Evolutionary conservation across 2,329 filamentous ascomycete genomes (phyloP).

Genomic region (Colletotrichum filicis): DNA sequence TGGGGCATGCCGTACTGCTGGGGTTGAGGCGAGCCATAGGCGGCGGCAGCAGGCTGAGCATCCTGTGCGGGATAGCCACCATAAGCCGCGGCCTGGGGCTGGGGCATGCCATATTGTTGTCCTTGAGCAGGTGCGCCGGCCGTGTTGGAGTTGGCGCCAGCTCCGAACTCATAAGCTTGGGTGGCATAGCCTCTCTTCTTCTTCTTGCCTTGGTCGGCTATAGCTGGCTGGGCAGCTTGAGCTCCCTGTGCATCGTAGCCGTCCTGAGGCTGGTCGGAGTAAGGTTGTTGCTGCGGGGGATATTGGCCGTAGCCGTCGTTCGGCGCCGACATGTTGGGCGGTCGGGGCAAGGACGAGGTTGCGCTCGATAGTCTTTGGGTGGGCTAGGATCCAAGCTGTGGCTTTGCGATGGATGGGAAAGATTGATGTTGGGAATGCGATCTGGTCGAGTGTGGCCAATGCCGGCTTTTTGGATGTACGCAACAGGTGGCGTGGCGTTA

Average conservation of each 20-base stretch:
- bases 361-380: not conserved
- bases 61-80: slow-evolving; percentile 69
- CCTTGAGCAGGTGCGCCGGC: slow-evolving; percentile 54
- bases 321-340: slow-evolving; percentile 65
- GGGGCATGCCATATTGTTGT: slow-evolving; percentile 58
- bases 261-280: slow-evolving; percentile 49
- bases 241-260: slow-evolving; percentile 51
- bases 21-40: slow-evolving; percentile 55
- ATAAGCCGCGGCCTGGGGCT: slow-evolving; percentile 61
- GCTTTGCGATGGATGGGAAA: slow-evolving; percentile 36
- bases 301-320: slow-evolving; percentile 65
- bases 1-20: slow-evolving; percentile 54
- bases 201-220: slow-evolving; percentile 69
- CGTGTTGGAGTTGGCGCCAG: slow-evolving; percentile 78
- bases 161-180: slow-evolving; percentile 92
- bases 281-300: slow-evolving; percentile 54
- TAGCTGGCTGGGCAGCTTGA: slow-evolving; percentile 43
- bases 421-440: slow-evolving; percentile 3
- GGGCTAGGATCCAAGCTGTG: not conserved
- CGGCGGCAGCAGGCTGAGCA: slow-evolving; percentile 49
- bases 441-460: slow-evolving; percentile 3
- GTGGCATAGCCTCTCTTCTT: slow-evolving; percentile 97
- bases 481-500: slow-evolving; percentile 29
- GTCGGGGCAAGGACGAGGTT: not conserved
- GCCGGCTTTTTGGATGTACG: slow-evolving; percentile 9